These are phyloP conservation scores for Citrus maxima DNA, from an alignment of 345 rosid species.

Conservation along the genomic window DNA sequence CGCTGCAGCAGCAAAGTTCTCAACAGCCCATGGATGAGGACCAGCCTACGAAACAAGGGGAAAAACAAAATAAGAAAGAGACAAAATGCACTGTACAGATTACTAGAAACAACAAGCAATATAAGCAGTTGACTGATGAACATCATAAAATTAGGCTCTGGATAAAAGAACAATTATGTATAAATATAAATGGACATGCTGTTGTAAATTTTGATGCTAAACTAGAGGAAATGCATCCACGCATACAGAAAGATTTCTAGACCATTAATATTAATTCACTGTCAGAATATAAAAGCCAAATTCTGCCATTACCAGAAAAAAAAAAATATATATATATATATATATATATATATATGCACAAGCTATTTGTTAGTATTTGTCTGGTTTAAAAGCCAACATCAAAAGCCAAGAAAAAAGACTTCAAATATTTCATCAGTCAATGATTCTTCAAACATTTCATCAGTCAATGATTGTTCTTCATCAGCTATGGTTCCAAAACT, in stretches of 20 bases:
- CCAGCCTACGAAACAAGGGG: slow-evolving; percentile 58
- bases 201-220: background rate
- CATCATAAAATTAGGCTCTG: background rate
- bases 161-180: background rate
- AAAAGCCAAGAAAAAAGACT: background rate
- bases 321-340: background rate
- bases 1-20: slow-evolving; percentile 75
- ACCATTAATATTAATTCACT: background rate
- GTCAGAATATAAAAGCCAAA: background rate
- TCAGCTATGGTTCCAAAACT: background rate
- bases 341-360: too few species aligned
- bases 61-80: slow-evolving; percentile 10
- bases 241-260: background rate
- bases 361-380: background rate
- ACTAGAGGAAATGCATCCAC: background rate
- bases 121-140: background rate
- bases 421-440: slow-evolving; percentile 6
- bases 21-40: slow-evolving; percentile 88
- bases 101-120: background rate
- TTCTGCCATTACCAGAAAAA: background rate
- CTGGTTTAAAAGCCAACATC: background rate
- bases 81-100: background rate
- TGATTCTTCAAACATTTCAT: background rate
- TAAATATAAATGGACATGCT: background rate
- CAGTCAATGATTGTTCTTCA: background rate